Evolutionary conservation across 2,329 filamentous ascomycete species (phyloP).

Genomic region (Cladosporium cucumerinum): DNA sequence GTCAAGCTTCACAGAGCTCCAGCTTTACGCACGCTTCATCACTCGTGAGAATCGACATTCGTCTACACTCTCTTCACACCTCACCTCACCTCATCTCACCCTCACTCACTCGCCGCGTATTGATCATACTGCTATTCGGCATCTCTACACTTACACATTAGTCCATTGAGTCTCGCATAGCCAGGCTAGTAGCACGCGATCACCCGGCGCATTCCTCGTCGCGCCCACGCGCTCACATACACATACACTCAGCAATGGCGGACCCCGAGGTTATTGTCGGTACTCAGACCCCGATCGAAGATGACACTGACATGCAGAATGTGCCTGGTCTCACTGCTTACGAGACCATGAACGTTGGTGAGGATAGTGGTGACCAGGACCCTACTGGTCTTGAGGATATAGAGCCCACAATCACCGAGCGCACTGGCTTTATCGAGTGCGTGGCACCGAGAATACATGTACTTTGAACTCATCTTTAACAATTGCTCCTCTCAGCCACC

Average conservation of each 20-base stretch:
- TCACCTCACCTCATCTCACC: neutral
- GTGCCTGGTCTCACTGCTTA: constrained; percentile 25
- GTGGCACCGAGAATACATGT: constrained; percentile 17
- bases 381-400: constrained; percentile 41
- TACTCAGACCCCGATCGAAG: constrained; percentile 24
- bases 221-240: neutral
- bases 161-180: too few relatives aligned
- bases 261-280: constrained; percentile 33
- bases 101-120: neutral
- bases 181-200: neutral
- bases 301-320: constrained; percentile 46
- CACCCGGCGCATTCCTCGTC: constrained; percentile 5
- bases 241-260: constrained; percentile 26
- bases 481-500: constrained; percentile 37
- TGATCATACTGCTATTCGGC: neutral
- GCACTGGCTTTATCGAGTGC: constrained; percentile 47
- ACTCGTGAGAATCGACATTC: neutral
- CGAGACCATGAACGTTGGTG: constrained; percentile 17
- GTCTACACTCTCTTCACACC: neutral
- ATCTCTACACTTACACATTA: neutral
- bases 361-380: constrained; percentile 32
- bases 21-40: neutral
- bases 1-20: neutral
- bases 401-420: constrained; percentile 40
- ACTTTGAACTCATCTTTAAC: neutral